Evolutionary conservation across 768 basidiomycete genomes (phyloP), one percentile per base, ranked within the genome.

Genomic region (Pleurotus citrinopileatus): DNA sequence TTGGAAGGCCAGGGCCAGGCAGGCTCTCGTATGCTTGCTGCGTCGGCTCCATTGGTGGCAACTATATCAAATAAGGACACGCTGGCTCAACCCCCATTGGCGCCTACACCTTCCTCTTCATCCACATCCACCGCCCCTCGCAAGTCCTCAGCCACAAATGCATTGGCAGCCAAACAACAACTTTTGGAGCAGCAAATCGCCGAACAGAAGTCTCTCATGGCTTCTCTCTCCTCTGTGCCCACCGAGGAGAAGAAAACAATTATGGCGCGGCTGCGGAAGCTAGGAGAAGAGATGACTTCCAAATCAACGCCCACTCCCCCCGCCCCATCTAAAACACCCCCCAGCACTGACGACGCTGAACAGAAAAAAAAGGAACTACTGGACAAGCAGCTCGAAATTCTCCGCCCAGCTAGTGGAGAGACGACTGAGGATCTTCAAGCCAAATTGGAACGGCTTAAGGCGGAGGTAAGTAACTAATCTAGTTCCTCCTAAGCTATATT

Each of bases 201-300:
- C 0, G 91, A 95, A 69, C 95, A 96, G 70, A 96, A 94, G 67
- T 74, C 82, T 1, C 73, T 98, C 54, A 88, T 97, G 84, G 78
- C 77, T 5, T 80, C 82, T 28, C 69, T 96, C 12, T 69, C 74
- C 22, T 79, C 80, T 3, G 84, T 87, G 6, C 77, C 83, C 8
- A 63, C 77, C 0, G 82, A 87, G 52, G 88, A 89, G 71, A 95
- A 90, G 73, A 87, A 91, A 69, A 75, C 74, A 36, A 85, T 96
- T 46, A 85, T 94, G 82, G 75, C 77, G 1, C 79, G 84, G 54
- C 66, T 96, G 52, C 81, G 89, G 58, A 86, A 87, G 63, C 69
- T 96, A 44, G 83, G 81, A 22, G 86, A 89, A 61, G 91, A 94
- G 67, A 87, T 94, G 84, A 87, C 80, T 51, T 72, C 70, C 0